Evolutionary conservation across 2,329 filamentous ascomycete species (phyloP).

Genomic region (Fusarium sp.): DNA sequence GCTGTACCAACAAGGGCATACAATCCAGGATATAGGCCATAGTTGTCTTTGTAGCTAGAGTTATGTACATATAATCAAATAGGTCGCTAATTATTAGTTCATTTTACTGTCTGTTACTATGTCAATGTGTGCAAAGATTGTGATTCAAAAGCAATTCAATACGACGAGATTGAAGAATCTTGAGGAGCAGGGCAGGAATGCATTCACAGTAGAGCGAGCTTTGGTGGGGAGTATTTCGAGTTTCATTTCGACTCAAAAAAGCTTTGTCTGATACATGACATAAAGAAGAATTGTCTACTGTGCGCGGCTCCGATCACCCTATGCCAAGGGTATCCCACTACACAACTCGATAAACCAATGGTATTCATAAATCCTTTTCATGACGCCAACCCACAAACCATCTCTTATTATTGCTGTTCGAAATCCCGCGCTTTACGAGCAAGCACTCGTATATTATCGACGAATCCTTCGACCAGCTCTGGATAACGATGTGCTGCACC

Average conservation of each 20-base stretch:
- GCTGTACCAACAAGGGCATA: constrained; percentile 15
- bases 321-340: not conserved
- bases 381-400: not conserved
- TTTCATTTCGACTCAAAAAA: not conserved
- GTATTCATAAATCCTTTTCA: constrained; percentile 1
- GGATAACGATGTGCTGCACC: constrained; percentile 69
- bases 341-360: not conserved
- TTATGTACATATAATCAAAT: not conserved
- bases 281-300: not conserved
- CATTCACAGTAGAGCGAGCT: not conserved
- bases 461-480: constrained; percentile 75
- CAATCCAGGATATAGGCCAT: constrained; percentile 27
- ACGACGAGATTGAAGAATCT: not conserved
- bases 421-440: constrained; percentile 57
- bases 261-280: not conserved
- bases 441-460: constrained; percentile 77
- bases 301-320: not conserved
- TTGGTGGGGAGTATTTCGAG: not conserved
- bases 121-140: not conserved
- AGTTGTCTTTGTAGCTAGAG: not conserved
- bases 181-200: not conserved
- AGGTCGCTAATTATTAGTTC: not conserved
- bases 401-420: not conserved
- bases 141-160: not conserved
- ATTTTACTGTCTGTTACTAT: not conserved